These are phyloP conservation scores for Termitomyces sp. DNA, from an alignment of 768 basidiomycete species.

Conservation along the genomic window DNA sequence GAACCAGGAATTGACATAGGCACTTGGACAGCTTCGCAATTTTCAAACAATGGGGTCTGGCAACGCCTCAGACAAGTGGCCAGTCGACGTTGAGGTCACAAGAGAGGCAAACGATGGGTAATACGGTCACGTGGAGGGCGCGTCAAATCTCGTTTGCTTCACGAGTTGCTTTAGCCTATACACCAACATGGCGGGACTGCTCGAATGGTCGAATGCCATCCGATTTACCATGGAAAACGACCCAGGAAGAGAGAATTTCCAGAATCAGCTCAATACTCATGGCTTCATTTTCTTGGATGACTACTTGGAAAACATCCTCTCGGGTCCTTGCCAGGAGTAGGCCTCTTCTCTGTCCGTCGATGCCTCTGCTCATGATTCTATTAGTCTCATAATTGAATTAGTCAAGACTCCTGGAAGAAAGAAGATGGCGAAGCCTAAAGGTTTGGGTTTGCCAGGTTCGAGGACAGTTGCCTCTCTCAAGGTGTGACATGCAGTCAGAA, in stretches of 20 bases:
- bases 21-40: too few relatives aligned
- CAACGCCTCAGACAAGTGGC: too few relatives aligned
- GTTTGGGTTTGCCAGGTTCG: constrained; percentile 35
- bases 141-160: not conserved
- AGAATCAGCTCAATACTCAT: constrained; percentile 67
- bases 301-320: constrained; percentile 69
- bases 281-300: constrained; percentile 78
- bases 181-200: constrained; percentile 37
- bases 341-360: constrained; percentile 11
- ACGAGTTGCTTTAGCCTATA: not conserved
- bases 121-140: constrained; percentile 11
- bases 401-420: constrained; percentile 82
- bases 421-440: constrained; percentile 48
- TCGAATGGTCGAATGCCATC: constrained; percentile 64
- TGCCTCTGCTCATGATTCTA: not conserved
- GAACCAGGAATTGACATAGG: too few relatives aligned
- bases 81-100: too few relatives aligned
- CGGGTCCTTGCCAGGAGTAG: constrained; percentile 63
- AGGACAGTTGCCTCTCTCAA: constrained; percentile 37
- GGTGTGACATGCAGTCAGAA: constrained; percentile 23
- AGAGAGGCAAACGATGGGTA: not conserved
- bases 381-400: constrained; percentile 68
- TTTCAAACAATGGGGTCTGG: too few relatives aligned
- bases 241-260: constrained; percentile 62
- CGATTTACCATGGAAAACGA: constrained; percentile 67